Evolutionary conservation across 441 rosid genomes (phyloP), one percentile per base, ranked within the genome.

Genomic region (Kokia cookei): DNA sequence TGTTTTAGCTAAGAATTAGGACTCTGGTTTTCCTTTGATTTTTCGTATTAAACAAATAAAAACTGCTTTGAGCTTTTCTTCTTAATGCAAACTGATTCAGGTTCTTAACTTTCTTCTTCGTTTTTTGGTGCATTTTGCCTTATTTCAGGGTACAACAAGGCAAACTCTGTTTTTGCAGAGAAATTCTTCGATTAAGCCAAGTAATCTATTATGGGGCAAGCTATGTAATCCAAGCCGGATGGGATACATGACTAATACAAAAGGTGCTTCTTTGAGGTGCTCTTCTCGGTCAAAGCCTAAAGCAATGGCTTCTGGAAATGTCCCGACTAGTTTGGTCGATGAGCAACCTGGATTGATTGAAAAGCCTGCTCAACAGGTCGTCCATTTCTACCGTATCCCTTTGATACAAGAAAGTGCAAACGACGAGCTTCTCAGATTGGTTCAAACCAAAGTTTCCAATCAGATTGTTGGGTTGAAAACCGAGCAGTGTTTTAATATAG

Each of bases 401-500:
- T 76, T 91, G 78, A 84, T 95, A 77, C 97, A 93, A 79, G 95
- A 93, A 71, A 84, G 87, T 74, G 96, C 96, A 29, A 84, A 85
- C 8, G 74, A 75, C 3, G 94, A 95, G 51, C 85, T 95, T 27
- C 91, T 93, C 59, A 91, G 84, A 76, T 79, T 83, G 0, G 80
- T 86, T 81, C 94, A 90, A 76, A 77, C 90, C 48, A 93, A 87
- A 84, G 75, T 95, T 57, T 82, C 88, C 0, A 86, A 81, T 74
- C 92, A 86, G 81, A 87, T 93, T 81, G 92, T 90, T 40, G 86
- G 94, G 37, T 80, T 93, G 85, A 88, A 83, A 48, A 89, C 97
- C 0, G 98, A 95, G 71, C 97, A 93, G 71, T 95, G 98, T 79
- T 95, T 89, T 72, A 93, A 93, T 75, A 80, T 93, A 1, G 95